Evolutionary conservation across 2,329 filamentous ascomycete genomes (phyloP), one percentile per base, ranked within the genome.

Genomic region (Exophiala aquamarina): DNA sequence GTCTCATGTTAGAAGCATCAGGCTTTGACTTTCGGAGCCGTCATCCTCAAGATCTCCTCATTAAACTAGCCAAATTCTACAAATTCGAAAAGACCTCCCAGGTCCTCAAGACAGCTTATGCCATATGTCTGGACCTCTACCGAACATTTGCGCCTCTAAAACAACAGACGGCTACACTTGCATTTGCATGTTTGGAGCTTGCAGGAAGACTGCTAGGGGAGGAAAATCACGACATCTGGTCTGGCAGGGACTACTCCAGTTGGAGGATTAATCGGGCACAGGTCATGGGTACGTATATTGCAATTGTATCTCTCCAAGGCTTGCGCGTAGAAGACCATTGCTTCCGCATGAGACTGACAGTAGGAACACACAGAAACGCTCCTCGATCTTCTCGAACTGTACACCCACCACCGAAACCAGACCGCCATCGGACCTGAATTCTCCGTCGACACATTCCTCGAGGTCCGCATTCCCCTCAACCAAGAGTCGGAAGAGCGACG

Each of bases 91-190:
- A 73, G 43, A 70, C 75, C 8, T 66, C 65, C 0, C 64, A 70
- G 18, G 80, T 90, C 50, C 81, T 83, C 21, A 75, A 75, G 13
- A 77, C 83, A 1, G 88, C 89, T 0, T 95, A 90, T 70, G 82
- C 85, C 53, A 87, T 97, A 64, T 87, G 84, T 37, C 80, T 92
- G 42, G 93, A 98, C 68, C 74, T 95, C 37, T 95, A 96, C 70
- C 89, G 91, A 63, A 98, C 93, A 0, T 94, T 93, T 66, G 85
- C 89, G 1, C 91, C 91, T 7, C 76, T 97, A 48, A 97, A 97
- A 71, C 89, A 95, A 61, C 87, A 84, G 1, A 87, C 87, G 0
- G 82, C 86, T n/a, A 87, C 89, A 11, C 84, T 96, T 77, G 89
- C 87, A 1, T 79, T 95, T 60, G 86, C 86, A 8, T 82, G 89